phyloP scores from a whole-genome alignment of 2,329 filamentous ascomycete species.

The Amauroascus verrucosus region DNA sequence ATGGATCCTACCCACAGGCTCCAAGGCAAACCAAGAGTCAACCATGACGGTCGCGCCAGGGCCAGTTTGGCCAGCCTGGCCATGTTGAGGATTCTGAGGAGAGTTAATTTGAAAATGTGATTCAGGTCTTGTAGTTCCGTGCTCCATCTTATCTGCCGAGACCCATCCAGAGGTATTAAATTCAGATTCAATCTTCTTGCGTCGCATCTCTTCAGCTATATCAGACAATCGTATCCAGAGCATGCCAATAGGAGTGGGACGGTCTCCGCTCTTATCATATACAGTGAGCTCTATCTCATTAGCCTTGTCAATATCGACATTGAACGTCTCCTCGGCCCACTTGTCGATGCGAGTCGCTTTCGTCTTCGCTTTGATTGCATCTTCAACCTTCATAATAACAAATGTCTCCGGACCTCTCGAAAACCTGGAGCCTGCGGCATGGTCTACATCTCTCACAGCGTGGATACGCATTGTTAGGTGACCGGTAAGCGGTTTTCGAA shows the following conservation, averaged over 20 bases:
- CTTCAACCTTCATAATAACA: conserved; percentile 92
- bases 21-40: conserved; percentile 93
- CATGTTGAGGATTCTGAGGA: conserved; percentile 19
- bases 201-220: conserved; percentile 92
- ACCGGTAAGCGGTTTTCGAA: conserved; percentile 90
- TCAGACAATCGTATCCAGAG: conserved; percentile 95
- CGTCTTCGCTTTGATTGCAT: conserved; percentile 80
- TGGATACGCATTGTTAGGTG: conserved; percentile 78
- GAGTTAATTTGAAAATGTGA: conserved; percentile 42
- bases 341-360: conserved; percentile 73
- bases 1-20: conserved; percentile 86
- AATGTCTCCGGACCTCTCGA: conserved; percentile 88
- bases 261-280: conserved; percentile 88
- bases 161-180: conserved; percentile 94
- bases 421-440: conserved; percentile 73
- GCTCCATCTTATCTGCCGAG: conserved; percentile 87
- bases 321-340: conserved; percentile 87
- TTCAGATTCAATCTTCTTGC: conserved; percentile 93
- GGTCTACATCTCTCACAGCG: conserved; percentile 87
- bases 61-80: conserved; percentile 9
- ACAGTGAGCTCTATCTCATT: conserved; percentile 97
- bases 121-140: conserved; percentile 44
- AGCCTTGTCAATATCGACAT: conserved; percentile 90
- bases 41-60: conserved; percentile 44
- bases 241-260: conserved; percentile 85